Evolutionary conservation across 169 alveolate genomes (phyloP), one percentile per base, ranked within the genome.

Genomic region (Eimeria praecox): DNA sequence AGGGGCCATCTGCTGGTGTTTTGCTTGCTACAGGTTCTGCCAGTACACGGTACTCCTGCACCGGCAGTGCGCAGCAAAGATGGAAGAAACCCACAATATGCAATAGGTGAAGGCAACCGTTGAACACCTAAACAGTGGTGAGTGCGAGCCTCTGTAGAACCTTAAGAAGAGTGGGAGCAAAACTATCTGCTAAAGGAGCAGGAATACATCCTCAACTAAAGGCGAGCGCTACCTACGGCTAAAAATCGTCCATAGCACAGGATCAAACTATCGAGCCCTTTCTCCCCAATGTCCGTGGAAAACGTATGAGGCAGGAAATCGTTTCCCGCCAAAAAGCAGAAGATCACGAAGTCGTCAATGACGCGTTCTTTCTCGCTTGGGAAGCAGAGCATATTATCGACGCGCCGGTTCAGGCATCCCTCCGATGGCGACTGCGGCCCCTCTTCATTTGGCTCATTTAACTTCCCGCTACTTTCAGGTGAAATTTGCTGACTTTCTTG

Each of bases 251-350:
- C 46, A 93, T 95, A 95, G 77, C 90, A 88, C 22, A 71, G 46
- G 87, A 96, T 92, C 95, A 96, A 97, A 95, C 97, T 98, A 33
- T 98, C 97, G 62, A 99, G 98, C 46, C 99, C 99, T 40, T 98
- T 98, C 80, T 98, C 98, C n/a, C 98, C 98, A 82, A 97, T 97
- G 49, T 98, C 97, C 6, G 97, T 97, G 30, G 98, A 95, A 27
- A 98, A 98, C 54, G 98, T 97, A 90, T 98, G 98, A 20, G 99
- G 99, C 54, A 99, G 95, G 96, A 99, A 99, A 96, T 99, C 99
- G 95, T 99, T 99, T 64, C 99, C 99, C 12, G 87, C 96, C 95
- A 96, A 77, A 24, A 95, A 89, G 87, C 97, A 96, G 82, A 96
- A 96, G 44, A 96, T 87, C 56, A 96, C 95, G 78, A 94, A 96